phyloP scores from a whole-genome alignment of 2,329 filamentous ascomycete genomes.

The Aspergillus pseudoviridinutans region DNA sequence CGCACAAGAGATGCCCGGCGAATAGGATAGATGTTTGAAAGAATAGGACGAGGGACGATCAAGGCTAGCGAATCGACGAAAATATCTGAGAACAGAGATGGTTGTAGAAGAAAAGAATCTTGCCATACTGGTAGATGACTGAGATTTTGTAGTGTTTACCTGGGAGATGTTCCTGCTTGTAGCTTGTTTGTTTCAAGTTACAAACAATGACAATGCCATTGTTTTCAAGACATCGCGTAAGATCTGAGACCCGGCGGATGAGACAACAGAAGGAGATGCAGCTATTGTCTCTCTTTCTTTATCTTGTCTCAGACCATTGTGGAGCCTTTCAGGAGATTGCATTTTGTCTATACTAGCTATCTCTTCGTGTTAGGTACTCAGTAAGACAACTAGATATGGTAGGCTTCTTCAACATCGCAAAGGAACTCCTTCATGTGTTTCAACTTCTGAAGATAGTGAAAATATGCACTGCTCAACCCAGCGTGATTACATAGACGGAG shows the following conservation, averaged over 20 bases:
- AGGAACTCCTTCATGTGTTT: too few relatives aligned
- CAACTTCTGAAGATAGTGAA: too few relatives aligned
- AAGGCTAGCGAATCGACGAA: background rate
- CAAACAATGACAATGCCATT: background rate
- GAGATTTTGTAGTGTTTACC: background rate
- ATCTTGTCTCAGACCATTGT: background rate
- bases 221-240: background rate
- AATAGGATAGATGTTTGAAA: background rate
- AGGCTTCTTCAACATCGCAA: too few relatives aligned
- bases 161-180: background rate
- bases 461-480: too few relatives aligned
- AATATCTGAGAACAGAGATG: background rate
- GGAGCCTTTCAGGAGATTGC: too few relatives aligned
- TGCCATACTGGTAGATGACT: background rate
- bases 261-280: background rate
- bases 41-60: background rate
- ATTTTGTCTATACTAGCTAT: too few relatives aligned
- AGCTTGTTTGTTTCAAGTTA: background rate
- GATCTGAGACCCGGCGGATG: background rate
- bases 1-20: background rate
- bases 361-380: too few relatives aligned
- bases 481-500: too few relatives aligned
- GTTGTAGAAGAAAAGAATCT: background rate
- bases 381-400: too few relatives aligned
- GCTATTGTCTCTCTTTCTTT: background rate